Base-by-base conservation (phyloP, 1,139 yeast species). In the Wickerhamiella pararugosa region DNA sequence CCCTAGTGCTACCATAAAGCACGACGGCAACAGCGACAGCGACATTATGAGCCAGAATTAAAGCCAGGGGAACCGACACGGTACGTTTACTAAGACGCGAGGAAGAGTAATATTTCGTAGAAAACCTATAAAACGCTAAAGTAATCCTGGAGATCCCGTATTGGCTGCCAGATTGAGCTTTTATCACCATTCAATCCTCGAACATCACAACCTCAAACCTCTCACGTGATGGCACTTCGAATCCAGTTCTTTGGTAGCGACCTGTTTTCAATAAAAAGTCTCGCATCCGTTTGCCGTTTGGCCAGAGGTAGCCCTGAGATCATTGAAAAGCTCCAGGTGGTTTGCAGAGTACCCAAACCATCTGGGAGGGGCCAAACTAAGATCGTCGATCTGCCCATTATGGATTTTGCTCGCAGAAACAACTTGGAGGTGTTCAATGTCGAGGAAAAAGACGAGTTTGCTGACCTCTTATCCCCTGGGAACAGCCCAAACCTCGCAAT, bases 241-340 rank as follows among this genome's bases (percentile, higher is more conserved):
- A 64, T 79, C 15, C 77, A 83, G 5, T 82, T 76, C 55, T 86
- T 87, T 58, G 96, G 96, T 1, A 74, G 90, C 5, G 97, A 86
- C 54, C 58, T 58, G 33, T 86, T 84, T 61, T 78, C 93, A 49
- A 70, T 77, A 6, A 64, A 62, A 7, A 72, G 87, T 5, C 64
- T 86, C 36, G 52, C 60, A 7, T 66, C 63, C 10, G 59, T 84
- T 5, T 49, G 67, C 2, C 54, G 62, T 2, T 59, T 71, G 36
- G 57, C 59, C 42, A 37, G 47, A n/a, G 25, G 45, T 8, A 47
- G 54, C 10, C 63, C 67, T 0, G 47, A 52, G 0, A 9, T 33
- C 3, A 37, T 47, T 1, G n/a, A 25, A 1, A 9, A 29, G 8
- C 40, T 51, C 7, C 8, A 29, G 8, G 42, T 51, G 7, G 71